phyloP scores from a whole-genome alignment of 2,329 filamentous ascomycete genomes.

The Trichoderma semiorbis region DNA sequence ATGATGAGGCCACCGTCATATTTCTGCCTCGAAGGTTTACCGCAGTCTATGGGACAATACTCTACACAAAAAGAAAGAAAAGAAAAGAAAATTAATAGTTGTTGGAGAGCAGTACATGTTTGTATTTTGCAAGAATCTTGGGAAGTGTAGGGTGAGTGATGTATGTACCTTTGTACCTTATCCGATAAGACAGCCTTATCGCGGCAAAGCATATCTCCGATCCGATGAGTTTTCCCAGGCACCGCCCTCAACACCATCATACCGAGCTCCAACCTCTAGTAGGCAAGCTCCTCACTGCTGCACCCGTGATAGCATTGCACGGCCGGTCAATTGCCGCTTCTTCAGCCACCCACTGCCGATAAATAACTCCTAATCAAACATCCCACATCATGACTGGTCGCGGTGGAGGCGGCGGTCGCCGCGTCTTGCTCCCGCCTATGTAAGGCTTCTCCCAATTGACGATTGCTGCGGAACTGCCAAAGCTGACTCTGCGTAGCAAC shows the following conservation, averaged over 20 bases:
- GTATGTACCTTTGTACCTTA: not conserved
- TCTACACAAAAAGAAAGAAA: not conserved
- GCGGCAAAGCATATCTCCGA: slow-evolving; percentile 2
- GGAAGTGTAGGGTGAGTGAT: not conserved
- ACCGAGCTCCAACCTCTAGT: not conserved
- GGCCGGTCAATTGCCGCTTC: not conserved
- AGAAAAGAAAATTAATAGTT: not conserved
- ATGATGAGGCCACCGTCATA: not conserved
- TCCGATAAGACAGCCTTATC: not conserved
- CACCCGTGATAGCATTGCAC: not conserved
- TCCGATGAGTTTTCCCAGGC: slow-evolving; percentile 1
- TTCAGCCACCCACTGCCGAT: not conserved
- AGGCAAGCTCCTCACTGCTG: slow-evolving; percentile 3
- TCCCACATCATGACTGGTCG: slow-evolving; percentile 52
- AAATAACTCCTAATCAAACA: not conserved
- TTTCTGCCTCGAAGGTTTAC: not conserved
- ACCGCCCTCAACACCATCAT: slow-evolving; percentile 3
- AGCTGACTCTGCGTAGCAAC: slow-evolving; percentile 38
- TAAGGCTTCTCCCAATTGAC: slow-evolving; percentile 26
- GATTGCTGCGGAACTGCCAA: not conserved
- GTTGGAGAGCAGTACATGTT: too few species aligned
- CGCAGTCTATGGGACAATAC: not conserved
- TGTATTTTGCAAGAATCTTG: not conserved
- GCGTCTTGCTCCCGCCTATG: slow-evolving; percentile 59
- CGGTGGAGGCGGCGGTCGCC: slow-evolving; percentile 57